Evolutionary conservation across 768 basidiomycete species (phyloP).

Genomic region (Auricularia auricula-judae): DNA sequence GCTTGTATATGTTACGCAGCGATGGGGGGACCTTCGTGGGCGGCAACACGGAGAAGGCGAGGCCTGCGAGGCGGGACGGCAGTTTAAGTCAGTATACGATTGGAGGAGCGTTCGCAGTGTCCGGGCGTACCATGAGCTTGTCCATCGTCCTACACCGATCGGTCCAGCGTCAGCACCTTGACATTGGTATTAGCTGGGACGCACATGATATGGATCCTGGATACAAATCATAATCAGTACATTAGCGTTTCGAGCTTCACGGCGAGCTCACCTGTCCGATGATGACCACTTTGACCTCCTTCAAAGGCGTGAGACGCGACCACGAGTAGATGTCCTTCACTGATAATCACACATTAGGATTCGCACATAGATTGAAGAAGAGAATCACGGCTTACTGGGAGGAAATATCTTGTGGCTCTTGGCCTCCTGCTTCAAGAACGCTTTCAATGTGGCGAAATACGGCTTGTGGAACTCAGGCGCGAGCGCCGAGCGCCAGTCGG

Average conservation of each 20-base stretch:
- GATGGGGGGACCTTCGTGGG: conserved; percentile 4
- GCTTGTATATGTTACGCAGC: conserved; percentile 6
- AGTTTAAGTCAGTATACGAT: background rate
- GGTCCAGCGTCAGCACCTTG: background rate
- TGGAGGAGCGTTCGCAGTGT: background rate
- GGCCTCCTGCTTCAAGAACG: background rate
- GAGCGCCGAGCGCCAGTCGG: conserved; percentile 7
- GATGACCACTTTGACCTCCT: conserved; percentile 30
- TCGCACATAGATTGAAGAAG: background rate
- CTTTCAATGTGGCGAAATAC: conserved; percentile 13
- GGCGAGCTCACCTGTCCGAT: conserved; percentile 13
- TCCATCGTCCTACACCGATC: background rate
- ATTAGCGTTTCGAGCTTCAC: background rate
- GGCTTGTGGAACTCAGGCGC: conserved; percentile 15
- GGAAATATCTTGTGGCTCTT: conserved; percentile 26
- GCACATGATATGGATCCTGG: conserved; percentile 29
- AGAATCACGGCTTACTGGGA: conserved; percentile 18
- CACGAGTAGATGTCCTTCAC: conserved; percentile 36
- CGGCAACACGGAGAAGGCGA: conserved; percentile 4
- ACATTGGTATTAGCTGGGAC: background rate
- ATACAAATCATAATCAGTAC: background rate
- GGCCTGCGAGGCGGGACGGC: background rate
- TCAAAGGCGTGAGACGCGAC: conserved; percentile 28
- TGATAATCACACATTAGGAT: conserved; percentile 7
- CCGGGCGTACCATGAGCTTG: conserved; percentile 3